Conservation (phyloP, 306 rosid species). For the Styphnolobium japonicum region DNA sequence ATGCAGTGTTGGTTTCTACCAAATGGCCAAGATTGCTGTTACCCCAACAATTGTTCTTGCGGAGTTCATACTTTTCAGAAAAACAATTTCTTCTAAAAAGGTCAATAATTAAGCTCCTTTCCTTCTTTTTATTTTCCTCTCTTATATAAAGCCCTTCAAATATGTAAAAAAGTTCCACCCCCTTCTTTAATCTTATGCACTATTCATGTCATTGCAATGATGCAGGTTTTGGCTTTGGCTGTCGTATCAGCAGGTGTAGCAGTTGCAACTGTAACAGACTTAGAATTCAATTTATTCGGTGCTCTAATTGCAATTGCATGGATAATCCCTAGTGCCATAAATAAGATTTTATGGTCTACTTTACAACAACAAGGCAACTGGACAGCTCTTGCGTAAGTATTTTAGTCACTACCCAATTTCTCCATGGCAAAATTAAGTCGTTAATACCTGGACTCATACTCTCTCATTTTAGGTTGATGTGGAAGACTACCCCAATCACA, state of each 20-base stretch:
- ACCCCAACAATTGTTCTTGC: slow-evolving; percentile 92
- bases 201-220: slow-evolving; percentile 32
- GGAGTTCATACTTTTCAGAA: slow-evolving; percentile 70
- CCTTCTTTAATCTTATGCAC: neutral
- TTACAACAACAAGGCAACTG: slow-evolving; percentile 83
- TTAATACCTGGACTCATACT: neutral
- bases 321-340: slow-evolving; percentile 88
- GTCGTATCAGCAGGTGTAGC: slow-evolving; percentile 81
- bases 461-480: slow-evolving; percentile 71
- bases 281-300: slow-evolving; percentile 84
- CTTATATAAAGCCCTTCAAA: slow-evolving; percentile 3
- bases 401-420: neutral
- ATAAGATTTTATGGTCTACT: slow-evolving; percentile 84
- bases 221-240: slow-evolving; percentile 74
- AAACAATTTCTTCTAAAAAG: slow-evolving; percentile 63
- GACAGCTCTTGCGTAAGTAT: slow-evolving; percentile 89
- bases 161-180: neutral
- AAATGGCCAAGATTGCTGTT: slow-evolving; percentile 98
- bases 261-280: slow-evolving; percentile 83
- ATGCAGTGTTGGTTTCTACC: slow-evolving; percentile 93
- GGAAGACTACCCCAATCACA: slow-evolving; percentile 86
- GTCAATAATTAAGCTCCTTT: slow-evolving; percentile 30
- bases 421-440: neutral
- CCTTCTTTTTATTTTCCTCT: neutral
- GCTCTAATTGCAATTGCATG: slow-evolving; percentile 67